A percentile compares a stretch with the other conserved stretches of the same genome.
Evolutionary conservation across 2,329 filamentous ascomycete genomes (phyloP).

Genomic region (Ustulina deusta): DNA sequence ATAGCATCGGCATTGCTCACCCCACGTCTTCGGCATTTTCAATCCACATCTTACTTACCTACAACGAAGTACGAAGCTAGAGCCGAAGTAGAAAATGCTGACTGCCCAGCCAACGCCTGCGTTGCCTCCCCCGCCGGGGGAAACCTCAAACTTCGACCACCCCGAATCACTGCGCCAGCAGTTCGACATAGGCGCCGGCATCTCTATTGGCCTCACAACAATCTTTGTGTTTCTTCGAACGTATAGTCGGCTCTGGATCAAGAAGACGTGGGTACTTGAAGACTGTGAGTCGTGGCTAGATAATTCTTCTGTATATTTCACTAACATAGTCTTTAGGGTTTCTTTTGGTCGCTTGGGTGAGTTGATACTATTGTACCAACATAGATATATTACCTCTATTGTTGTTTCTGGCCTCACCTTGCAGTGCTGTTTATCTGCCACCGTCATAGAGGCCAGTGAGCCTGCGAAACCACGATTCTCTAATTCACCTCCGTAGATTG

Average conservation of each 20-base stretch:
- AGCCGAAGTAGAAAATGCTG: too few species aligned
- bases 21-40: too few species aligned
- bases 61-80: too few species aligned
- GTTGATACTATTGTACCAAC: too few species aligned
- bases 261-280: not conserved
- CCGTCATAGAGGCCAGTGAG: too few species aligned
- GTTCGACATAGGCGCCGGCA: not conserved
- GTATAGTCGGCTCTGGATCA: conserved; percentile 1
- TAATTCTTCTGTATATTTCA: too few species aligned
- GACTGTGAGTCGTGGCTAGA: conserved; percentile 4
- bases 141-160: conserved; percentile 1
- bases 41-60: too few species aligned
- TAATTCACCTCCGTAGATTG: not conserved
- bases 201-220: not conserved
- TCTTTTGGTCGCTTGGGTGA: not conserved
- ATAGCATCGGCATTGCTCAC: too few species aligned
- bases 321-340: too few species aligned
- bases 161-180: not conserved
- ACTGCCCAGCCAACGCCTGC: not conserved
- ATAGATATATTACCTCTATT: too few species aligned
- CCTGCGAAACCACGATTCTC: not conserved
- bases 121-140: conserved; percentile 1
- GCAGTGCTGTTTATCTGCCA: too few species aligned
- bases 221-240: conserved; percentile 2
- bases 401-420: too few species aligned